Percentiles rank a stretch among this genome's conserved stretches.
Conservation (phyloP, 164 flowering plant genomes). For the Pachysandra terminalis region DNA sequence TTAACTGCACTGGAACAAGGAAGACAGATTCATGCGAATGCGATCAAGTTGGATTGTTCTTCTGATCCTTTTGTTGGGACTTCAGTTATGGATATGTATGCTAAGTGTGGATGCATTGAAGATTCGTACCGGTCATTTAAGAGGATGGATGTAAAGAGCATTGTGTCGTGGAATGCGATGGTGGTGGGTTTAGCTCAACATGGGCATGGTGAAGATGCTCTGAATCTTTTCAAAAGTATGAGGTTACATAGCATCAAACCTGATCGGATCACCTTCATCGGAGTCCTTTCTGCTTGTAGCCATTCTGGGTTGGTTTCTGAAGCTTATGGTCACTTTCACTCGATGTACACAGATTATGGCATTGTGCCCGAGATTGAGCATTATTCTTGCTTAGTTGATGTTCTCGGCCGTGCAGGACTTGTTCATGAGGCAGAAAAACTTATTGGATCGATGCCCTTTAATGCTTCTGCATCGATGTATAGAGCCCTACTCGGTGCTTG, state of each 20-base stretch:
- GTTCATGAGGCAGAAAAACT: slow-evolving; percentile 47
- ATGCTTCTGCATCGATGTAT: slow-evolving; percentile 50
- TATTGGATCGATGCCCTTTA: slow-evolving; percentile 42
- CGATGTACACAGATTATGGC: slow-evolving; percentile 34
- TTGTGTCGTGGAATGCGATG: slow-evolving; percentile 59
- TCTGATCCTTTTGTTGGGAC: slow-evolving; percentile 48
- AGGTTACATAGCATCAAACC: slow-evolving; percentile 32
- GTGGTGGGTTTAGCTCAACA: slow-evolving; percentile 60
- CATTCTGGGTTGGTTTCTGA: slow-evolving; percentile 55
- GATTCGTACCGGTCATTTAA: slow-evolving; percentile 40
- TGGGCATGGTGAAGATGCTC: slow-evolving; percentile 53
- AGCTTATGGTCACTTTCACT: slow-evolving; percentile 38
- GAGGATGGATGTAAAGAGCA: slow-evolving; percentile 25
- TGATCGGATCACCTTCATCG: slow-evolving; percentile 57
- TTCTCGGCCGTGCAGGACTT: slow-evolving; percentile 64
- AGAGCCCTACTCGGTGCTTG: slow-evolving; percentile 63
- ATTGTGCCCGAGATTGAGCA: slow-evolving; percentile 57
- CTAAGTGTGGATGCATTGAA: slow-evolving; percentile 53
- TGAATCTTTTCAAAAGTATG: slow-evolving; percentile 42
- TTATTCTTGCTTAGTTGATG: slow-evolving; percentile 64
- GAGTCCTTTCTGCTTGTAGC: slow-evolving; percentile 70
- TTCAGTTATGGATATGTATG: slow-evolving; percentile 60
- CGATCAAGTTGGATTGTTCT: slow-evolving; percentile 35
- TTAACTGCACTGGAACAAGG: slow-evolving; percentile 49
- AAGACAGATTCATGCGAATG: slow-evolving; percentile 51